Base-by-base conservation (phyloP, 1,284 basidiomycete species). In the Puccinia novopanici region DNA sequence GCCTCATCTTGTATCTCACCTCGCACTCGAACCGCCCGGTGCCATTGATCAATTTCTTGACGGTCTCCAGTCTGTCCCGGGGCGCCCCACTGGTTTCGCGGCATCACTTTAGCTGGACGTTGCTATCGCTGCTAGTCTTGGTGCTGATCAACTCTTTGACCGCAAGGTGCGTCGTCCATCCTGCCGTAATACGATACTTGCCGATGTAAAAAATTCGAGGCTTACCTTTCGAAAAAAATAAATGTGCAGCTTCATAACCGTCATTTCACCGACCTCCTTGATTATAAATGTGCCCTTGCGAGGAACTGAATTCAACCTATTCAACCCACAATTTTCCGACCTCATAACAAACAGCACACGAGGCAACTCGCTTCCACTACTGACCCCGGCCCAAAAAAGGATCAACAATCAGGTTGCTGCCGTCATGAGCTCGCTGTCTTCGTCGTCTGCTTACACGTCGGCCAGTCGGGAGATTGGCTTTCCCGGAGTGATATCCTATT, bases 51-150 rank as follows among this genome's bases (percentile, higher is more conserved):
- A 61, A 57, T 50, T 75, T 75, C 40, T 15, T 75, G 45, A 30
- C 22, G n/a, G 30, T 75, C 57, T 61, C 73, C 27, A 75, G 42
- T 57, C 57, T 75, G 34, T 75, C 73, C 22, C 73, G 73, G 19
- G 73, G 73, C 24, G 73, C 73, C 10, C 42, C 55, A n/a, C 22
- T 75, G 37, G 8, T 75, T 13, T 63, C 73, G 45, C 50, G 37
- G n/a, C 42, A 61, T 30, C 34, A 75, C 37, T n/a, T 48, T 10
- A 75, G 59, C 30, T 75, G 73, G 73, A 75, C 73, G n/a, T 24
- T 48, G 30, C 22, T 75, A 34, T 75, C 73, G 40, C 15, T 75
- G 52, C 15, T 75, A 34, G 57, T 37, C 13, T 59, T 75, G 22
- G 30, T 75, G 2, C 13, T 75, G 3, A 17, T 75, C 40, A 57